Conservation (phyloP, 129 eudicot species). For the Flaveria ramosissima region DNA sequence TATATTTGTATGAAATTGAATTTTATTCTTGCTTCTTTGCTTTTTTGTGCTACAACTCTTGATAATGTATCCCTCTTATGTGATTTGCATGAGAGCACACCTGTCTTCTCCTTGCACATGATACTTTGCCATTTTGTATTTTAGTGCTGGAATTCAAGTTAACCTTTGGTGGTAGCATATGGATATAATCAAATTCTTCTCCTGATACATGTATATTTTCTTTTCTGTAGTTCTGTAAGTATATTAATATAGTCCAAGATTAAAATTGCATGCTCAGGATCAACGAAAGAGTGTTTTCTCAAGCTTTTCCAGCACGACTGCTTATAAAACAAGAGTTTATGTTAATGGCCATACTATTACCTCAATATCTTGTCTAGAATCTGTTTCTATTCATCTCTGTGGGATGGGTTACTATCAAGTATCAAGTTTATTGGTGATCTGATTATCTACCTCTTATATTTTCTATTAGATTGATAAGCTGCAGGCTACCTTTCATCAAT, state of each 20-base stretch:
- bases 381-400: not conserved
- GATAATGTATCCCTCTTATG: not conserved
- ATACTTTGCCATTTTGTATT: too few relatives aligned
- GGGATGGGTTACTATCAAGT: not conserved
- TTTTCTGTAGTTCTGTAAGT: not conserved
- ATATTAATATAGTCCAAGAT: not conserved
- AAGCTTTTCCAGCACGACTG: not conserved
- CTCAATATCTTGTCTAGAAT: not conserved
- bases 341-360: not conserved
- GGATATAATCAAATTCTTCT: not conserved
- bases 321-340: not conserved
- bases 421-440: not conserved
- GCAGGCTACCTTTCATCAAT: constrained; percentile 66
- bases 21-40: not conserved
- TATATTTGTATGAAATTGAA: not conserved
- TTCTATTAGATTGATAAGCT: constrained; percentile 71
- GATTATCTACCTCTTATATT: constrained; percentile 6
- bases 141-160: constrained; percentile 2
- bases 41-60: not conserved
- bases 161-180: not conserved
- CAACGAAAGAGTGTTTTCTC: not conserved
- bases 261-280: constrained; percentile 3
- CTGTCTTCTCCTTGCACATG: not conserved
- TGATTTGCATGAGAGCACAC: constrained; percentile 6
- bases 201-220: not conserved